These are phyloP conservation scores for Cenchrus americanus DNA, from an alignment of 176 grass and related monocot species.

Conservation along the genomic window DNA sequence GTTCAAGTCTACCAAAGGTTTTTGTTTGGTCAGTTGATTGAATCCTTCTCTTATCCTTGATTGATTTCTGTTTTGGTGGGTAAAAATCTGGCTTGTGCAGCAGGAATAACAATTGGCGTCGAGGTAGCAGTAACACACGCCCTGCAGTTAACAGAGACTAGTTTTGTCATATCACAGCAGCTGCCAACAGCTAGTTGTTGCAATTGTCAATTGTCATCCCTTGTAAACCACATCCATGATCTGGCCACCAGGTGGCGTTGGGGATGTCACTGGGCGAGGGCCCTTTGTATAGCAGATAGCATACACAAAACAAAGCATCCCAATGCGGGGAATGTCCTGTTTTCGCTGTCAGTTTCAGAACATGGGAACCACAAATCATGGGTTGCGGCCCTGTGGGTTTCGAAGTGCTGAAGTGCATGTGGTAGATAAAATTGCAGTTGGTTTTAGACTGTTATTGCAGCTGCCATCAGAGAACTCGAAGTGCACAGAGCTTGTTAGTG, in stretches of 20 bases:
- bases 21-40: too few relatives aligned
- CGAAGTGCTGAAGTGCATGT: background rate
- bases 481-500: background rate
- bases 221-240: background rate
- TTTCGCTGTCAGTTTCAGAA: background rate
- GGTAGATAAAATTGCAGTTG: background rate
- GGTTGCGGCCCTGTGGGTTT: background rate
- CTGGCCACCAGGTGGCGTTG: background rate
- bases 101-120: too few relatives aligned
- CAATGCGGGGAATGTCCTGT: conserved; percentile 9
- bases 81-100: too few relatives aligned
- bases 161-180: background rate
- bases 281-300: background rate
- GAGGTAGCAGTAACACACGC: too few relatives aligned
- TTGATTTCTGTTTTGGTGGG: too few relatives aligned
- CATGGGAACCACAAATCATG: background rate
- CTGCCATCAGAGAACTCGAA: background rate
- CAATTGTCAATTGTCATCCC: too few relatives aligned
- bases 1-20: background rate
- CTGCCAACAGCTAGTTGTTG: background rate
- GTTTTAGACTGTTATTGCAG: background rate
- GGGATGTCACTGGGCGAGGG: background rate
- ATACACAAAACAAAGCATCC: conserved; percentile 19
- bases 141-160: background rate
- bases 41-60: too few relatives aligned